These are phyloP conservation scores for Lentinula detonsa DNA, from an alignment of 768 basidiomycete genomes.

Conservation along the genomic window DNA sequence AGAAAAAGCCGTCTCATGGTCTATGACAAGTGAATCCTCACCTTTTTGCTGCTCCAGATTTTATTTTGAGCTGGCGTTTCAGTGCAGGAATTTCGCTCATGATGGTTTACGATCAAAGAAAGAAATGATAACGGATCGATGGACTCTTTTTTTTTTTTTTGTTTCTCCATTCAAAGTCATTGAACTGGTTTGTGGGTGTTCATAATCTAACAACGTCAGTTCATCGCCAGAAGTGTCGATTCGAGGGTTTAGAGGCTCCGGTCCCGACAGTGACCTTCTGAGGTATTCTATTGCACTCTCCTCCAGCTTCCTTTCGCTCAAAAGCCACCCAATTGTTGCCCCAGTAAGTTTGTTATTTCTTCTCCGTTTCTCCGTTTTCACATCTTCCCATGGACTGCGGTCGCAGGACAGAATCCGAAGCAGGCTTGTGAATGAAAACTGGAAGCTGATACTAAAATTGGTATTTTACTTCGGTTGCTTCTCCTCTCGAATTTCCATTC, in stretches of 20 bases:
- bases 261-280: no score
- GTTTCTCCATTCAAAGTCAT: not conserved
- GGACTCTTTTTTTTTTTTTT: not conserved
- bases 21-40: conserved; percentile 21
- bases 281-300: not conserved
- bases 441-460: not conserved
- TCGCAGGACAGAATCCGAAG: not conserved
- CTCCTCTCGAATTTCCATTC: not conserved
- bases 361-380: not conserved
- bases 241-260: not conserved
- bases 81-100: conserved; percentile 48
- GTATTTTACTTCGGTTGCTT: not conserved
- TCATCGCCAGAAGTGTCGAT: not conserved
- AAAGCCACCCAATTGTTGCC: not conserved
- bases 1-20: not conserved
- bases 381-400: not conserved
- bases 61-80: conserved; percentile 72
- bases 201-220: not conserved
- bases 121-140: not conserved
- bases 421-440: not conserved
- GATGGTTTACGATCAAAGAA: conserved; percentile 7
- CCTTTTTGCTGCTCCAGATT: conserved; percentile 62
- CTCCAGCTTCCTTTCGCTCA: not conserved
- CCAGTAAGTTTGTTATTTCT: not conserved
- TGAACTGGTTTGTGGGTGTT: not conserved